A percentile compares a stretch with the other conserved stretches of the same genome.
phyloP scores from a whole-genome alignment of 345 rosid genomes.

The Streptanthus diversifolius region DNA sequence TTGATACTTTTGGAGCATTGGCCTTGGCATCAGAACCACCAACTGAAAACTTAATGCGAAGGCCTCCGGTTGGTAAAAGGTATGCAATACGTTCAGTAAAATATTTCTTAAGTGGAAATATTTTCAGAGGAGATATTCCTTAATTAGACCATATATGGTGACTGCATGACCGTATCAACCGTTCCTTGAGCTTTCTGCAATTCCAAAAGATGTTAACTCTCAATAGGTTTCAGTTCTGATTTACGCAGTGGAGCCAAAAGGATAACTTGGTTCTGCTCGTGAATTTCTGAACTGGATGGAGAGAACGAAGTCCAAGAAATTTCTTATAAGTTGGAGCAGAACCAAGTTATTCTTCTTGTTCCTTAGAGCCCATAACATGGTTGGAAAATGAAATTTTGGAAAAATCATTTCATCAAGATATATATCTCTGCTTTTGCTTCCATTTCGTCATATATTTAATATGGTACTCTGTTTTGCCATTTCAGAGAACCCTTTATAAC shows the following conservation, averaged over 20 bases:
- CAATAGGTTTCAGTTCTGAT: background rate
- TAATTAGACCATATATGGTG: background rate
- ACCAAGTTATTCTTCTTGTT: background rate
- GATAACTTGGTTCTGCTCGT: background rate
- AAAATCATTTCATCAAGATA: background rate
- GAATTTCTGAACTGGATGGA: background rate
- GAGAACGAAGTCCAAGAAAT: background rate
- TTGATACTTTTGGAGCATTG: background rate
- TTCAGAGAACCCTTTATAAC: background rate
- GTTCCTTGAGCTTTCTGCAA: background rate
- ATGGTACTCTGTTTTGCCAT: background rate
- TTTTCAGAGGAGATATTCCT: background rate
- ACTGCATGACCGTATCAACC: background rate
- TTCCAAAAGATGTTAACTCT: background rate
- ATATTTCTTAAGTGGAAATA: background rate
- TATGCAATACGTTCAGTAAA: background rate
- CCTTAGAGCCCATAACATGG: background rate
- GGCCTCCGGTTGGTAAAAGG: background rate
- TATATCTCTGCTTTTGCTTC: background rate
- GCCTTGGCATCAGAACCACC: conserved; percentile 5
- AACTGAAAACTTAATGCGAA: background rate
- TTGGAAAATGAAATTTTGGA: background rate
- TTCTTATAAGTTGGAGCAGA: background rate
- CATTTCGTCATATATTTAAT: background rate
- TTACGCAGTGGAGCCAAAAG: background rate